Evolutionary conservation across 495 filamentous ascomycete genomes (phyloP), one percentile per base, ranked within the genome.

Genomic region (Neurospora sp.): DNA sequence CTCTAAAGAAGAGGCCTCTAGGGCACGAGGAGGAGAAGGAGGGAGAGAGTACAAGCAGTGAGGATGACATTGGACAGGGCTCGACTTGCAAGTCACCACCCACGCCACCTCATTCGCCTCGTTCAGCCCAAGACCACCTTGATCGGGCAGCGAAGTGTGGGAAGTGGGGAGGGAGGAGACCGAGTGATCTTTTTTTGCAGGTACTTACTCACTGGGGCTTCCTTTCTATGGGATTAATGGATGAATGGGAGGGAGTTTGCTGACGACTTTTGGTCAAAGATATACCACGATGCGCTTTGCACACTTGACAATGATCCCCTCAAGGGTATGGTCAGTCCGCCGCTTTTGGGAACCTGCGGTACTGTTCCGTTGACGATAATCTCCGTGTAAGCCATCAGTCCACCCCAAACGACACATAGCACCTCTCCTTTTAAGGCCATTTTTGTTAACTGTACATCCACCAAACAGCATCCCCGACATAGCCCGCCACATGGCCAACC

Each of bases 401-500:
- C 10, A 8, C 1, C 16, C 41, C 41, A 17, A 12, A 14, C 7
- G 39, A 40, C 12, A 35, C 5, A 37, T 10, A 20, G 17, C 17
- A 45, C 17, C 8, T 20, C n/a, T n/a, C 2, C 3, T 71, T 71
- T 12, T n/a, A 4, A 40, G 5, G 14, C 69, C 44, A 20, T 59
- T 59, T 12, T n/a, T 53, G 9, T 39, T 73, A 48, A 72, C 71
- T 75, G 39, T 74, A 68, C 6, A 59, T 59, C 48, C 1, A 8
- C 27, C 8, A 9, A 2, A 3, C 70, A 86, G 84, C 4, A 77
- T 94, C 12, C 88, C 89, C 4, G 92, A 94, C 76, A 89, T 93
- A 65, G 86, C 86, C 70, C 85, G 90, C 6, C 91, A 94, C 81
- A 89, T 92, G 82, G 88, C 90, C 16, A 94, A 94, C 76, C 85